Percentiles rank a stretch among this genome's conserved stretches.
Conservation (phyloP, 1,284 basidiomycete species). For the Trichosporon sp. region DNA sequence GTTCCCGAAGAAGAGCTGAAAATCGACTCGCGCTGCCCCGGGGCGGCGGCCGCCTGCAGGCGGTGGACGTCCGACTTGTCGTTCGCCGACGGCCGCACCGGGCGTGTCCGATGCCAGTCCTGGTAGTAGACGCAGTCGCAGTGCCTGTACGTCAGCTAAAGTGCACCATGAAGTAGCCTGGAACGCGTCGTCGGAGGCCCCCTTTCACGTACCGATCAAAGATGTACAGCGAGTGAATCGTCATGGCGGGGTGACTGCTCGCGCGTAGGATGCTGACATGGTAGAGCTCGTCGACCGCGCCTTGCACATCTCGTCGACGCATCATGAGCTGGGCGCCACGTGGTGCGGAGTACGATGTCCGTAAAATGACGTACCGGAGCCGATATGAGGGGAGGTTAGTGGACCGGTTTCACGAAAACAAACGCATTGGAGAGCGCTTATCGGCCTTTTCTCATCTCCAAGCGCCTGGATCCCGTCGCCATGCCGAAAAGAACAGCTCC, state of each 20-base stretch:
- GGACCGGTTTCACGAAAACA: neutral
- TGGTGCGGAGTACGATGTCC: neutral
- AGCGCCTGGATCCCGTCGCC: neutral
- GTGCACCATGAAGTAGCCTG: too few relatives aligned
- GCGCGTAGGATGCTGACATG: neutral
- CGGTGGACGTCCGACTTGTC: slow-evolving; percentile 67
- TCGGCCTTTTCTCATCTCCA: neutral
- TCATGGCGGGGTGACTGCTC: slow-evolving; percentile 56
- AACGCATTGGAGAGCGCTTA: neutral
- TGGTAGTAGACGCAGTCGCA: slow-evolving; percentile 89
- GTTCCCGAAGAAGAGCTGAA: slow-evolving; percentile 20
- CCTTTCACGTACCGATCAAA: slow-evolving; percentile 69
- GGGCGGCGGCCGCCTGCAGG: slow-evolving; percentile 51
- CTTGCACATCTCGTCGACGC: slow-evolving; percentile 5
- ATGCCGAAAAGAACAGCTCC: neutral
- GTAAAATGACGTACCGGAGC: slow-evolving; percentile 9
- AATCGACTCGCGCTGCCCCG: slow-evolving; percentile 29
- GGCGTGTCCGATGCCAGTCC: slow-evolving; percentile 79
- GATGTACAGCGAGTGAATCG: slow-evolving; percentile 82
- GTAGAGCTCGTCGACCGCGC: neutral
- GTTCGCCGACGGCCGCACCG: slow-evolving; percentile 64
- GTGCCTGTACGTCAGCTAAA: slow-evolving; percentile 57
- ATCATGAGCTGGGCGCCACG: neutral
- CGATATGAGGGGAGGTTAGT: neutral
- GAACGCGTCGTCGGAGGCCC: too few relatives aligned